Evolutionary conservation across 164 flowering plant genomes (phyloP), one percentile per base, ranked within the genome.

Genomic region (Taxillus chinensis): DNA sequence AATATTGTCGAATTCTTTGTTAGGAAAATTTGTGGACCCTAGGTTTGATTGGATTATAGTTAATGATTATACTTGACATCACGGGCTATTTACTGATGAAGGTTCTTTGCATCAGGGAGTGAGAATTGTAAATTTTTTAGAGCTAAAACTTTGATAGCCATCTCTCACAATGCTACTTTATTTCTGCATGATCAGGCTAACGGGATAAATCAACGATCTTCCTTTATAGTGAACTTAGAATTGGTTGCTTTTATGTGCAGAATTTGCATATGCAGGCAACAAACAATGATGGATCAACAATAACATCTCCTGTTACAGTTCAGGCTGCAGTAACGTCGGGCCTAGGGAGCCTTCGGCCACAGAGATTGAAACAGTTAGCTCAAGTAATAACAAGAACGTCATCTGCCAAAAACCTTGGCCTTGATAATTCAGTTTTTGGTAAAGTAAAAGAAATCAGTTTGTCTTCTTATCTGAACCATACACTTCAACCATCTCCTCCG

Each of bases 291-390:
- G 96, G 96, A 48, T 89, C 92, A 43, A 86, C 96, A 41, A 45
- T 71, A 64, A 66, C 65, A 58, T 71, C 86, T 8, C 87, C 86
- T 41, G 86, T 86, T 61, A 76, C 70, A 40, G 83, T 89, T 63
- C 80, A 86, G 74, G 87, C 85, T 52, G 73, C 88, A 2, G 68
- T 86, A n/a, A 57, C 75, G 67, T 82, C 89, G 56, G 80, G 73
- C 71, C 49, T 57, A 12, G 88, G 85, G 62, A 63, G 63, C 66
- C 73, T 84, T 67, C 57, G 64, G 42, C 92, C 88, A 1, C 77
- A 78, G 77, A 84, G 96, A 67, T 66, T 84, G 72, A 83, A 73
- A 74, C 84, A 86, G 72, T 74, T 86, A 71, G 96, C 92, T 65
- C 78, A 80, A 72, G 73, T 68, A 59, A 80, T 89, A 56, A 67